Evolutionary conservation across 371 early-diverging fungal genomes (phyloP).

Genomic region (Catenaria anguillulae): DNA sequence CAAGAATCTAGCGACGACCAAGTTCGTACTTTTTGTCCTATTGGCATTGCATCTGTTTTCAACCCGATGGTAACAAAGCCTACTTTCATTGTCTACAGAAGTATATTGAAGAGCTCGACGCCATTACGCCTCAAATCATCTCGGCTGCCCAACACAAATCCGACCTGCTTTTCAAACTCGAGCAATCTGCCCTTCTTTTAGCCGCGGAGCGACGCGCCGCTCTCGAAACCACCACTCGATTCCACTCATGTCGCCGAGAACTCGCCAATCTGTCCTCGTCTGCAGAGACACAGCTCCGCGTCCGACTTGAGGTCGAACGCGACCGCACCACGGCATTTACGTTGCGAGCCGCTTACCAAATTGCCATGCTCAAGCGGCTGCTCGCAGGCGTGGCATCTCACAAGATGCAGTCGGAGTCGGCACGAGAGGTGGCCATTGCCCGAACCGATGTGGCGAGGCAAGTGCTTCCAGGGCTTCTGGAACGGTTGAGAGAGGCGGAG

Average conservation of each 20-base stretch:
- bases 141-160: neutral
- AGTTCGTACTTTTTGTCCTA: no score
- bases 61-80: no score
- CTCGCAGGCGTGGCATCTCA: neutral
- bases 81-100: no score
- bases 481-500: neutral
- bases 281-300: neutral
- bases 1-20: no score
- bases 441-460: neutral
- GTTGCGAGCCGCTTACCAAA: neutral
- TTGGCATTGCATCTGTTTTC: no score
- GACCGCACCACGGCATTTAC: neutral
- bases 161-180: neutral
- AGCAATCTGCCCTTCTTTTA: neutral
- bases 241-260: neutral
- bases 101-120: neutral
- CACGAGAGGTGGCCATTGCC: no score
- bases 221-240: neutral
- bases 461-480: neutral
- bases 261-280: neutral
- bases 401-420: neutral
- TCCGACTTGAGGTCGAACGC: constrained; percentile 1
- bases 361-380: neutral
- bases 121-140: neutral
- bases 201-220: neutral